Base-by-base conservation (phyloP, 2,329 filamentous ascomycete species). In the Scytalidium lignicola region DNA sequence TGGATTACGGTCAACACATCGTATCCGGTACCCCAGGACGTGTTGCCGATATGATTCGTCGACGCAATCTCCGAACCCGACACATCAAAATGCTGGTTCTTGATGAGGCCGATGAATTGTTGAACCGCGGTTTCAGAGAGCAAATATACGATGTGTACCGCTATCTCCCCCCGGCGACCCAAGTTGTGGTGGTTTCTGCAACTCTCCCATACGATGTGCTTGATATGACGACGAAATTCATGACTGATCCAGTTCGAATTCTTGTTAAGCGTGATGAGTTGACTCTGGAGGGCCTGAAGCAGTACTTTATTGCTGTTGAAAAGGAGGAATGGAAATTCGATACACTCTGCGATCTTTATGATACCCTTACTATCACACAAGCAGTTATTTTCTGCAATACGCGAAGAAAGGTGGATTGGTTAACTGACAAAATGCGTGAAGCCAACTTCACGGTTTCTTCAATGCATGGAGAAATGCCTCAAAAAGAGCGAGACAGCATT, bases 311-410 rank as follows among this genome's bases (percentile, higher is more conserved):
- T 62, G 93, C 93, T 1, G 93, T 97, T 18, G 93, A 99, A 72
- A 97, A 96, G 76, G 93, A 99, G 70, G 93, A 97, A 68, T 99
- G 93, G 93, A 99, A 99, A 71, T 96, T 99, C 61, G 93, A 99
- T 68, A 99, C 93, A 2, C 83, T 99, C 3, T 97, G 90, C 70
- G 93, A 99, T 73, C 85, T 99, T 50, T 99, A 99, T 78, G 93
- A 99, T 68, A 97, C 93, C 12, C 80, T 99, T 41, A 99, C 93
- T 48, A 97, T 99, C 65, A 97, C 93, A 15, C 93, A 97, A 74
- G 93, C 93, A 42, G 93, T 99, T 68, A 99, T 99, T 68, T 99
- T 99, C 79, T 99, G 93, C 80, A 99, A 99, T 73, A 99, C 93
- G 6, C 86, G 93, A 58, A 84, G 93, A 70, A 99, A 99, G 87